Conservation (phyloP, 2,329 filamentous ascomycete genomes). For the Trichoderma arundinaceum region DNA sequence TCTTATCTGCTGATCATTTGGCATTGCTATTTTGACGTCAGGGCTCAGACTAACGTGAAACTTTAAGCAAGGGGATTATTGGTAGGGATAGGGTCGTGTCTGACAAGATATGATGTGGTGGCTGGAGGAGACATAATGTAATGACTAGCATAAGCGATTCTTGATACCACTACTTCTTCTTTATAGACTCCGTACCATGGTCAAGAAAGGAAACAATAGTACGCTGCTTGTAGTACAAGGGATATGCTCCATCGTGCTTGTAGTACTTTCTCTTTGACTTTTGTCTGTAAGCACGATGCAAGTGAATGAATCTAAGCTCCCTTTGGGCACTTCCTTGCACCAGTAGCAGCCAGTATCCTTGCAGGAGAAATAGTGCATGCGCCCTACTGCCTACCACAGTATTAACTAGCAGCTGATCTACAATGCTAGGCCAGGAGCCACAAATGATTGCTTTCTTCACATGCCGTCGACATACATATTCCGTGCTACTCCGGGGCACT, state of each 20-base stretch:
- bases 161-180: not conserved
- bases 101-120: constrained; percentile 9
- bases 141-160: not conserved
- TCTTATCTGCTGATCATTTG: not conserved
- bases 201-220: not conserved
- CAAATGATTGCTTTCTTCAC: not conserved
- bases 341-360: no score
- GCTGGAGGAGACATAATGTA: constrained; percentile 5
- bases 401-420: not conserved
- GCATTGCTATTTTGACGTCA: not conserved
- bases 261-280: not conserved
- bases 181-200: not conserved
- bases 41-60: not conserved
- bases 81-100: not conserved
- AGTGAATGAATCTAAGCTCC: not conserved
- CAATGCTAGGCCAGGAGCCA: not conserved
- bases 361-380: not conserved
- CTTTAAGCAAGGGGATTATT: not conserved
- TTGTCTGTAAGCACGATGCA: not conserved
- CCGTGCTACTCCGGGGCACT: no score
- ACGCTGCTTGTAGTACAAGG: not conserved
- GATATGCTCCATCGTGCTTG: not conserved
- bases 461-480: not conserved
- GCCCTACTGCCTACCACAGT: not conserved
- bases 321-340: no score